Conservation (phyloP, 495 filamentous ascomycete species). For the Evernia prunastri region DNA sequence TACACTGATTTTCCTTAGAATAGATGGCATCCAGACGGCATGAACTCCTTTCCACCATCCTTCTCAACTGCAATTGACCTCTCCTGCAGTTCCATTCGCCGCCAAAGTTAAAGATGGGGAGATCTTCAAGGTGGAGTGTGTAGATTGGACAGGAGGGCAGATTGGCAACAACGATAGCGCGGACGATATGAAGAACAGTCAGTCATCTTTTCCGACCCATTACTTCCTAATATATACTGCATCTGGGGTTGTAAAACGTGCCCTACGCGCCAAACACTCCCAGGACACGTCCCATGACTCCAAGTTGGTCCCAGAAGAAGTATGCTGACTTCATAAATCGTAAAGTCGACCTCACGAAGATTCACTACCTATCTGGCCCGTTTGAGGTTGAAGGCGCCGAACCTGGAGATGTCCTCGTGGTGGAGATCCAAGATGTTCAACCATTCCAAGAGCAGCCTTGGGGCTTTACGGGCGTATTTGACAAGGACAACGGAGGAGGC, state of each 20-base stretch:
- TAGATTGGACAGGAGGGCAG: slow-evolving; percentile 82
- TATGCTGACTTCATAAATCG: too few relatives aligned
- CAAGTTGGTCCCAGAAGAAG: too few relatives aligned
- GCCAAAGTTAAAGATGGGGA: slow-evolving; percentile 78
- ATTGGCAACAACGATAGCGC: slow-evolving; percentile 85
- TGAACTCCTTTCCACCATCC: slow-evolving; percentile 16
- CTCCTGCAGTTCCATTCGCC: slow-evolving; percentile 60
- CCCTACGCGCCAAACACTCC: too few relatives aligned
- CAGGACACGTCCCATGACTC: too few relatives aligned
- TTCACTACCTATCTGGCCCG: slow-evolving; percentile 87
- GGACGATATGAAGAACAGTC: slow-evolving; percentile 77
- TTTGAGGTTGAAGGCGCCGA: slow-evolving; percentile 84
- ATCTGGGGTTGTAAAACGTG: too few relatives aligned
- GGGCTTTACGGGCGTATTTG: slow-evolving; percentile 88
- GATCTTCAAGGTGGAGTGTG: slow-evolving; percentile 90
- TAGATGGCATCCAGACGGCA: slow-evolving; percentile 90
- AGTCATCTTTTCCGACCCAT: too few relatives aligned
- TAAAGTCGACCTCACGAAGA: slow-evolving; percentile 75
- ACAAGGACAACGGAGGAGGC: slow-evolving; percentile 77
- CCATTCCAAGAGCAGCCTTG: slow-evolving; percentile 81
- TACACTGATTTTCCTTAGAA: slow-evolving; percentile 49
- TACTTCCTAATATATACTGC: too few relatives aligned
- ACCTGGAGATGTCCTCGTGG: slow-evolving; percentile 79
- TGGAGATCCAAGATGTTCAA: slow-evolving; percentile 95
- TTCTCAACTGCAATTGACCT: slow-evolving; percentile 5